Evolutionary conservation across 2,329 filamentous ascomycete species (phyloP).

Genomic region (Talaromyces atroroseus): DNA sequence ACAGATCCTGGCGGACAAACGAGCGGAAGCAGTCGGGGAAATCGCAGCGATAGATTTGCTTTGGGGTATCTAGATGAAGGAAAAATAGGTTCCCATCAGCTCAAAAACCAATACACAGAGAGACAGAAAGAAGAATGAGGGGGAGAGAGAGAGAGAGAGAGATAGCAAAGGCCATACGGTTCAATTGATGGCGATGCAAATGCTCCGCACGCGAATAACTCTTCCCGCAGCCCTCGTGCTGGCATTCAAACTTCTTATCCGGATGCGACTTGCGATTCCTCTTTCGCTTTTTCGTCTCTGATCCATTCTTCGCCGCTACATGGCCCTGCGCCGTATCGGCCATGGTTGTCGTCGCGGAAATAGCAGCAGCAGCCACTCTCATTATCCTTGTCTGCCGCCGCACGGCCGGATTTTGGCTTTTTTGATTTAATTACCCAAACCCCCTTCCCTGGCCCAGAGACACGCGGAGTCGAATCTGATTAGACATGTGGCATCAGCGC

Average conservation of each 20-base stretch:
- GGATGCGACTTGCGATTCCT: constrained; percentile 41
- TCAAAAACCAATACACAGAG: background rate
- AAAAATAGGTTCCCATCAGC: too few species aligned
- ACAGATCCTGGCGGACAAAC: constrained; percentile 90
- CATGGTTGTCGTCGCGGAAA: too few species aligned
- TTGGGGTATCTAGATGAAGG: constrained; percentile 67
- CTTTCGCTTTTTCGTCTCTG: constrained; percentile 36
- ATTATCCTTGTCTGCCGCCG: constrained; percentile 10
- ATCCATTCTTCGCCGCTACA: constrained; percentile 15
- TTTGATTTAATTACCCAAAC: constrained; percentile 3
- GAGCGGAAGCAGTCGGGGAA: constrained; percentile 84
- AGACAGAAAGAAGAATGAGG: background rate
- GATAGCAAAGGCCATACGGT: constrained; percentile 55
- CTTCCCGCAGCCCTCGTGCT: constrained; percentile 82
- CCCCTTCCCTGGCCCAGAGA: constrained; percentile 10
- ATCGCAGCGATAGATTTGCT: constrained; percentile 90
- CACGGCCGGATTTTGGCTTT: background rate
- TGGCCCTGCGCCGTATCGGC: constrained; percentile 15
- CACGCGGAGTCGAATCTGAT: constrained; percentile 6
- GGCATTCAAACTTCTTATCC: constrained; percentile 66
- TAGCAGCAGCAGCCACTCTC: constrained; percentile 20
- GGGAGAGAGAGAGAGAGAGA: too few species aligned
- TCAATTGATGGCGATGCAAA: constrained; percentile 91
- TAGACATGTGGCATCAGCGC: constrained; percentile 10
- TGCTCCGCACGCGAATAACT: constrained; percentile 96